Evolutionary conservation across 2,329 filamentous ascomycete species (phyloP).

Genomic region (Aspergillus transmontanensis): DNA sequence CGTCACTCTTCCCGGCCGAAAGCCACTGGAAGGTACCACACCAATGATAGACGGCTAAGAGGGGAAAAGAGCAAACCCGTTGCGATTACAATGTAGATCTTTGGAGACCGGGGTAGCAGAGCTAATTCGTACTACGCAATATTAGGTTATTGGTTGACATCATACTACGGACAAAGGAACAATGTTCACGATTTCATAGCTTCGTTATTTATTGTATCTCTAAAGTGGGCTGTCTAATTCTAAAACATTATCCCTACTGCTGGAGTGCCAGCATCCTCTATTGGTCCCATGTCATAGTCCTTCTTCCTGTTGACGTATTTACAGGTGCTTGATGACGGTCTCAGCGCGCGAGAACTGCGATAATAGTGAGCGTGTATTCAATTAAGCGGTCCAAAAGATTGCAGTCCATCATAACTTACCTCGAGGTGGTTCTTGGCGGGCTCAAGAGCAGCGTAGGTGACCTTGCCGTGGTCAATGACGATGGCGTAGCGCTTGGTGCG

Average conservation of each 20-base stretch:
- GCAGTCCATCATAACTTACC: constrained; percentile 31
- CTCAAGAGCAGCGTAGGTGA: constrained; percentile 79
- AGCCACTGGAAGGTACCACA: constrained; percentile 7
- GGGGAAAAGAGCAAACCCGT: not conserved
- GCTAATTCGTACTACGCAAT: constrained; percentile 7
- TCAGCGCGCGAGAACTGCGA: constrained; percentile 43
- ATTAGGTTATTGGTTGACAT: constrained; percentile 13
- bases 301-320: constrained; percentile 21
- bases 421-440: constrained; percentile 45
- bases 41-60: constrained; percentile 16
- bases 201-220: constrained; percentile 27
- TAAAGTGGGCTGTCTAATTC: constrained; percentile 24
- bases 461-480: constrained; percentile 79
- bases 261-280: constrained; percentile 20
- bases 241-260: constrained; percentile 22
- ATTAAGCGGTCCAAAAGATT: constrained; percentile 17
- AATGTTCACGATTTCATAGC: constrained; percentile 21
- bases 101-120: constrained; percentile 16
- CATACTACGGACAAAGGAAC: not conserved
- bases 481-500: constrained; percentile 79
- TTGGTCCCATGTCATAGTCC: constrained; percentile 17
- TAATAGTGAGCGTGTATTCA: constrained; percentile 9
- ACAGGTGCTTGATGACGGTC: constrained; percentile 42
- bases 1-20: constrained; percentile 26
- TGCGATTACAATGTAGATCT: constrained; percentile 13